Conservation (phyloP, 2,329 filamentous ascomycete genomes). For the Neopestalotiopsis sp. region DNA sequence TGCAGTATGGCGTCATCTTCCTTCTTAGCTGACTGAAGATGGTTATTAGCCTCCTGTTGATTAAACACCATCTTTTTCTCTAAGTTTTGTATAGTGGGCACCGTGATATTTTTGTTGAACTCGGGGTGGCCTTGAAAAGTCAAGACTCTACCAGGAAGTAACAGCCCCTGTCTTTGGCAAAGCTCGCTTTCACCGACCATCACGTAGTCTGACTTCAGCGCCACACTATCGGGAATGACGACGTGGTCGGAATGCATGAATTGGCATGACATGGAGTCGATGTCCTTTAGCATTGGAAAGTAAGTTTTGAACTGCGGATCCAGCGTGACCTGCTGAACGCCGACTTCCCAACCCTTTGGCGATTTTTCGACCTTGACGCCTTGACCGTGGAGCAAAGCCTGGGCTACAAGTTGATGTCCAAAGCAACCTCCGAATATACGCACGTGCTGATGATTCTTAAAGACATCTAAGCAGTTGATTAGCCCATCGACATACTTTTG, state of each 20-base stretch:
- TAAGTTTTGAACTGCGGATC: not conserved
- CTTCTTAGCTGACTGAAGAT: not conserved
- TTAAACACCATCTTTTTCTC: not conserved
- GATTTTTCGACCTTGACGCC: conserved; percentile 2
- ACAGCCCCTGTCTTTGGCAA: conserved; percentile 18
- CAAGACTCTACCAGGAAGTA: conserved; percentile 18
- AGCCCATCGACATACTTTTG: not conserved
- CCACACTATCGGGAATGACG: not conserved
- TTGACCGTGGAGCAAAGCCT: conserved; percentile 6
- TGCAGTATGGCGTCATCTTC: not conserved
- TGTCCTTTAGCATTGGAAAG: not conserved
- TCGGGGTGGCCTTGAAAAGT: conserved; percentile 21
- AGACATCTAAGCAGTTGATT: not conserved
- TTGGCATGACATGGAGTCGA: conserved; percentile 11
- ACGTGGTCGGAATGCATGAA: conserved; percentile 19
- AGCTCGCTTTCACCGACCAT: conserved; percentile 9
- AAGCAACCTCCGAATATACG: conserved; percentile 20
- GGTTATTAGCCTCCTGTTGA: not conserved
- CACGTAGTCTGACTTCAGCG: conserved; percentile 12
- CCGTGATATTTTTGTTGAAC: conserved; percentile 8
- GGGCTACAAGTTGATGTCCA: conserved; percentile 19
- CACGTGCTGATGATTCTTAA: conserved; percentile 9
- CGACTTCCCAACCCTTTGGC: conserved; percentile 17
- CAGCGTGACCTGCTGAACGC: conserved; percentile 14
- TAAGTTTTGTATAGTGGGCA: not conserved